phyloP scores from a whole-genome alignment of 1,284 basidiomycete genomes.

The Sparassis latifolia region DNA sequence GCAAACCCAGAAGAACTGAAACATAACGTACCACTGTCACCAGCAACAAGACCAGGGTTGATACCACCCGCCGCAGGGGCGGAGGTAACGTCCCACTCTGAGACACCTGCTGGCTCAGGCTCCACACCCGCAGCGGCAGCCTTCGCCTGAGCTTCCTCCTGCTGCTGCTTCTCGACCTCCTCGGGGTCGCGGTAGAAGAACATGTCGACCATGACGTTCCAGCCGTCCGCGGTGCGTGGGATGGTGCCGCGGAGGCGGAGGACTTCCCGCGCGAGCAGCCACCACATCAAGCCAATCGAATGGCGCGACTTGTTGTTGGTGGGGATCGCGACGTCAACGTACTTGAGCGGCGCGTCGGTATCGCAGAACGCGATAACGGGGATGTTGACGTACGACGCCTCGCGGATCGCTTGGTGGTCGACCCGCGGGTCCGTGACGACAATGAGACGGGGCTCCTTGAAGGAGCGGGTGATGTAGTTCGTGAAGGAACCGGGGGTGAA shows the following conservation, averaged over 20 bases:
- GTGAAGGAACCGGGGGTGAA: slow-evolving; percentile 99
- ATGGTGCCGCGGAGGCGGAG: slow-evolving; percentile 92
- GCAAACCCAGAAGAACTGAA: neutral
- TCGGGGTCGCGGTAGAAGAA: slow-evolving; percentile 99
- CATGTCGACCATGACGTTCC: slow-evolving; percentile 99
- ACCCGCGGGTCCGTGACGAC: slow-evolving; percentile 98
- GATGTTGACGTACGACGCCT: slow-evolving; percentile 99
- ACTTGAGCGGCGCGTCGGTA: slow-evolving; percentile 95
- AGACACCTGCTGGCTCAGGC: slow-evolving; percentile 46
- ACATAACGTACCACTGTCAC: slow-evolving; percentile 53
- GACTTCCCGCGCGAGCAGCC: slow-evolving; percentile 96
- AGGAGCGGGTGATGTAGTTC: slow-evolving; percentile 99
- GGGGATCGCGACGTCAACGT: slow-evolving; percentile 97
- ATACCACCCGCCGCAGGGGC: slow-evolving; percentile 63
- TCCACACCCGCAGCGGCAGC: slow-evolving; percentile 50
- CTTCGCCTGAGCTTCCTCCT: slow-evolving; percentile 86
- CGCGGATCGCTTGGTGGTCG: slow-evolving; percentile 99
- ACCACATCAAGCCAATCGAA: slow-evolving; percentile 97
- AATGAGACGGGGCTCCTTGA: slow-evolving; percentile 99
- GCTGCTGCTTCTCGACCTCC: slow-evolving; percentile 95
- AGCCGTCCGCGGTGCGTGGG: slow-evolving; percentile 84
- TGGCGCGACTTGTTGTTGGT: slow-evolving; percentile 99
- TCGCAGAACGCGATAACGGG: slow-evolving; percentile 98
- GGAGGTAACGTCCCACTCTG: slow-evolving; percentile 77
- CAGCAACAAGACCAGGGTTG: slow-evolving; percentile 71